Evolutionary conservation across 2,329 filamentous ascomycete species (phyloP).

Genomic region (Aurifilum marmelostoma): DNA sequence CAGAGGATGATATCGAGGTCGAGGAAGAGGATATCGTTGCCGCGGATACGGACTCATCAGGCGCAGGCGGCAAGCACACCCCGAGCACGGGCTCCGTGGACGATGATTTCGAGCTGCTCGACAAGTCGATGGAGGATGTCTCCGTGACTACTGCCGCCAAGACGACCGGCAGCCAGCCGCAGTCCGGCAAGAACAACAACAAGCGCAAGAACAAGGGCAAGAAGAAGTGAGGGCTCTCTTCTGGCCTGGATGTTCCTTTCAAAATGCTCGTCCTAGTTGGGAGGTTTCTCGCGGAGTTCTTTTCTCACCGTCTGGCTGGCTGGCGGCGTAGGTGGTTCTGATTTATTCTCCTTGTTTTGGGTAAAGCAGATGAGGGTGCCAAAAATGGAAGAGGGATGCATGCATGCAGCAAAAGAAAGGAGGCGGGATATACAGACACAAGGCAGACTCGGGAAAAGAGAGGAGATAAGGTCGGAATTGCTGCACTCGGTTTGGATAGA

Average conservation of each 20-base stretch:
- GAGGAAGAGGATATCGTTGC: slow-evolving; percentile 42
- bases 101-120: slow-evolving; percentile 66
- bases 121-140: slow-evolving; percentile 62
- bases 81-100: slow-evolving; percentile 60
- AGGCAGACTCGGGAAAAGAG: neutral
- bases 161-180: slow-evolving; percentile 48
- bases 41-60: slow-evolving; percentile 50
- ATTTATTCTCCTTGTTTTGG: neutral
- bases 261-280: neutral
- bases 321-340: neutral
- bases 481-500: slow-evolving; percentile 8
- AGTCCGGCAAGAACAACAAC: slow-evolving; percentile 45
- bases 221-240: slow-evolving; percentile 49
- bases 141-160: slow-evolving; percentile 48
- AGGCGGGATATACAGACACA: neutral
- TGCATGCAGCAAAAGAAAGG: neutral
- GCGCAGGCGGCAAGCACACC: slow-evolving; percentile 49
- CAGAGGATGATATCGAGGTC: slow-evolving; percentile 41
- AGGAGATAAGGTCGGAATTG: neutral
- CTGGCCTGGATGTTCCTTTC: neutral
- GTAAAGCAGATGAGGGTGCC: neutral
- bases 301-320: neutral
- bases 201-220: slow-evolving; percentile 53
- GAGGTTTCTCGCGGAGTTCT: neutral
- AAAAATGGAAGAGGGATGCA: neutral